phyloP scores from a whole-genome alignment of 331 rosid genomes.

The Pyracantha coccinea region DNA sequence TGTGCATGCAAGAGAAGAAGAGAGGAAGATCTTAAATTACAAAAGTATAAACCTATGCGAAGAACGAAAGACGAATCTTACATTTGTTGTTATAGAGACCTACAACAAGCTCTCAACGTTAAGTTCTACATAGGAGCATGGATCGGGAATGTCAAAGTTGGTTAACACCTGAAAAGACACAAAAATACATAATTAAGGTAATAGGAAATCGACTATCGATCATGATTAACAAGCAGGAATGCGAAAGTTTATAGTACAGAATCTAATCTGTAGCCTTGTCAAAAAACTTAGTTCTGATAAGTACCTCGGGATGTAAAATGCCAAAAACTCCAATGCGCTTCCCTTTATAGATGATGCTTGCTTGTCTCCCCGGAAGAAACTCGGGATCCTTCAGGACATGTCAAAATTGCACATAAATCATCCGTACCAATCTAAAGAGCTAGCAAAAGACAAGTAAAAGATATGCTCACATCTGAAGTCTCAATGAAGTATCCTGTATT shows the following conservation, averaged over 20 bases:
- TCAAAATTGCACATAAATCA: neutral
- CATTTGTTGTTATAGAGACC: conserved; percentile 20
- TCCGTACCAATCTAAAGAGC: neutral
- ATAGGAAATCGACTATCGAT: neutral
- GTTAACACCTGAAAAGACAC: conserved; percentile 53
- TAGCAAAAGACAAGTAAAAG: neutral
- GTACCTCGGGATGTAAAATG: conserved; percentile 93
- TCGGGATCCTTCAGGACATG: conserved; percentile 67
- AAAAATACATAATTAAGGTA: neutral
- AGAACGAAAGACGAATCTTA: conserved; percentile 13
- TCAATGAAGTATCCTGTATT: conserved; percentile 49
- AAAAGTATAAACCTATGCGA: neutral
- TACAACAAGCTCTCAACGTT: conserved; percentile 55
- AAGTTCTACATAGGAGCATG: conserved; percentile 85
- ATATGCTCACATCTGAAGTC: conserved; percentile 57
- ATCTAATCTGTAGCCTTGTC: neutral
- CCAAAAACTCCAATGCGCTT: conserved; percentile 71
- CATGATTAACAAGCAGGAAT: neutral
- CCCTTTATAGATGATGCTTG: conserved; percentile 62
- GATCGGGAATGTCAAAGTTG: conserved; percentile 87
- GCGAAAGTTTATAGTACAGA: neutral
- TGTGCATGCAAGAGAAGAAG: neutral
- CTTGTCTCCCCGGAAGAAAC: conserved; percentile 81
- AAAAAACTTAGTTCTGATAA: neutral
- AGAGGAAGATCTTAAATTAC: neutral